A percentile compares a stretch with the other conserved stretches of the same genome.
phyloP scores from a whole-genome alignment of 2,329 filamentous ascomycete genomes.

The Ophiostoma novo-ulmi region DNA sequence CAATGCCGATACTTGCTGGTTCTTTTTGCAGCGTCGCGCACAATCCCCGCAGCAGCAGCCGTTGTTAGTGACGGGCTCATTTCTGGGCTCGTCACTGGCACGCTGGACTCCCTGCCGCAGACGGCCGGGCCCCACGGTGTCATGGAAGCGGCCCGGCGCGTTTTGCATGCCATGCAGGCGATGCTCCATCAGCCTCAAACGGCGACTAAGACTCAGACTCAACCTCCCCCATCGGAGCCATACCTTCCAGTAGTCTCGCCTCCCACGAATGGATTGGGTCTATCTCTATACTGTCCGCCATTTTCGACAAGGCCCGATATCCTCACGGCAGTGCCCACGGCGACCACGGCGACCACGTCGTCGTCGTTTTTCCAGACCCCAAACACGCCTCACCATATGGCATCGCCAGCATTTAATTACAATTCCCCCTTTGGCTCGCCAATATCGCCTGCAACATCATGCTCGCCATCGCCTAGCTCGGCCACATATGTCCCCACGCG shows the following conservation, averaged over 20 bases:
- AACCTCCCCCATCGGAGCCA: neutral
- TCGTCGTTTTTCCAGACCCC: slow-evolving; percentile 20
- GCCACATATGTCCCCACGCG: slow-evolving; percentile 19
- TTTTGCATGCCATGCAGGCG: slow-evolving; percentile 19
- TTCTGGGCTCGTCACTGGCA: slow-evolving; percentile 22
- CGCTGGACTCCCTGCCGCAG: slow-evolving; percentile 16
- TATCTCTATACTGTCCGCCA: slow-evolving; percentile 23
- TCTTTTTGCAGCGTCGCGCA: slow-evolving; percentile 24
- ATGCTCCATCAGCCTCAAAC: slow-evolving; percentile 8
- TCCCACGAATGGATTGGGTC: neutral
- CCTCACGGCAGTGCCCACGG: slow-evolving; percentile 17
- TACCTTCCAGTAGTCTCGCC: neutral
- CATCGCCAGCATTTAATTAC: slow-evolving; percentile 16
- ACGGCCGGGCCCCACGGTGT: slow-evolving; percentile 19
- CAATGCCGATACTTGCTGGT: slow-evolving; percentile 28
- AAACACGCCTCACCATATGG: slow-evolving; percentile 20
- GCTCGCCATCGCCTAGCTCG: slow-evolving; percentile 19
- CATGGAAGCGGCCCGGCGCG: slow-evolving; percentile 22
- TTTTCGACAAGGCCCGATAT: slow-evolving; percentile 15
- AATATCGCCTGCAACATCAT: slow-evolving; percentile 17
- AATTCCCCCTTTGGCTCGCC: slow-evolving; percentile 21
- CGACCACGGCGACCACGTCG: slow-evolving; percentile 20
- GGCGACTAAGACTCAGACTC: neutral
- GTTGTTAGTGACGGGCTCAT: slow-evolving; percentile 18
- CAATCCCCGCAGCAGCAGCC: slow-evolving; percentile 3